These are phyloP conservation scores for Phytopythium boreale DNA, from an alignment of 352 stramenopile species.

Conservation along the genomic window DNA sequence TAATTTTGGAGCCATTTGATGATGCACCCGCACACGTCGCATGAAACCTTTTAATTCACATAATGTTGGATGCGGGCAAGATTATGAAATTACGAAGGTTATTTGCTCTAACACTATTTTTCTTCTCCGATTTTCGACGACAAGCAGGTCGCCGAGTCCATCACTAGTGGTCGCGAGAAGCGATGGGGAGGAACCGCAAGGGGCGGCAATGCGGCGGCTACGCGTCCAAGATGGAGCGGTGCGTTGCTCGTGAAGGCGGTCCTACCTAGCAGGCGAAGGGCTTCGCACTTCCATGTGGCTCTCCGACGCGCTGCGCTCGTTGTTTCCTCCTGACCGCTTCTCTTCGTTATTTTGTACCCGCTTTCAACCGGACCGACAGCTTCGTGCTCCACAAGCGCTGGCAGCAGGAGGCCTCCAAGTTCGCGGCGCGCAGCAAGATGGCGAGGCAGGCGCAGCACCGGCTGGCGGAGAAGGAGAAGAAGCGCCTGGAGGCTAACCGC, in stretches of 20 bases:
- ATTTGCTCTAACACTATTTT: background rate
- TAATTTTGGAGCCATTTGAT: background rate
- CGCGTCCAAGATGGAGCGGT: conserved; percentile 73
- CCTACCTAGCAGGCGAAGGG: background rate
- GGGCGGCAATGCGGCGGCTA: conserved; percentile 68
- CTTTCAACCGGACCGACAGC: conserved; percentile 14
- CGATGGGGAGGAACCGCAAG: conserved; percentile 71
- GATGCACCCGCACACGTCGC: conserved; percentile 9
- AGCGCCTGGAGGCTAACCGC: conserved; percentile 29
- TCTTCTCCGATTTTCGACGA: no score
- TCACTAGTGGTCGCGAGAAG: background rate
- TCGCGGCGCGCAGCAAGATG: conserved; percentile 37
- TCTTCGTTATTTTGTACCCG: background rate
- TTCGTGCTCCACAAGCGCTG: conserved; percentile 61
- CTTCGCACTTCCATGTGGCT: background rate
- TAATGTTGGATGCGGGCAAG: background rate
- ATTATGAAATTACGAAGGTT: background rate
- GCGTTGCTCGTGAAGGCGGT: background rate
- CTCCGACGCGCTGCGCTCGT: background rate
- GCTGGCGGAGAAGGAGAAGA: conserved; percentile 30
- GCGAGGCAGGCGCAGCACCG: conserved; percentile 46
- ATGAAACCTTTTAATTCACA: background rate
- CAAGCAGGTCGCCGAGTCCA: background rate
- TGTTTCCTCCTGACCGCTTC: background rate
- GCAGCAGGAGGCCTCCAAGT: conserved; percentile 59